Percentiles rank a stretch among this genome's conserved stretches.
These are phyloP conservation scores for Debaryomyces nepalensis DNA, from an alignment of 1,139 yeast species.

Conservation along the genomic window DNA sequence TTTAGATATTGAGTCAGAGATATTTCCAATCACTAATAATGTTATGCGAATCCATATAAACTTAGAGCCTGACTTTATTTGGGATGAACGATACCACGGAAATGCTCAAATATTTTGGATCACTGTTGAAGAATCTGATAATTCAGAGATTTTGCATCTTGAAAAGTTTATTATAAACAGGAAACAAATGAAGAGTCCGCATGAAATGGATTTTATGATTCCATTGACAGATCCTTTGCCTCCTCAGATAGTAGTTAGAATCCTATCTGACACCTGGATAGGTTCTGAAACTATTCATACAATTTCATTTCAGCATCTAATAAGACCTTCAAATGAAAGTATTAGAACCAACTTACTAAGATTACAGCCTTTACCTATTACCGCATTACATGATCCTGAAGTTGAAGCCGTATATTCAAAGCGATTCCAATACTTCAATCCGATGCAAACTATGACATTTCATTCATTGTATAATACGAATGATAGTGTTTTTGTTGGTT, in stretches of 20 bases:
- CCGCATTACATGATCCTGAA: constrained; percentile 72
- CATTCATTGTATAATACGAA: constrained; percentile 83
- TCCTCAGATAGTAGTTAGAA: constrained; percentile 79
- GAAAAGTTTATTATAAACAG: constrained; percentile 75
- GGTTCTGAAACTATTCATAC: constrained; percentile 81
- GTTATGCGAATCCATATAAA: constrained; percentile 81
- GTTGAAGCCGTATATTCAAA: constrained; percentile 69
- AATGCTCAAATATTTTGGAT: constrained; percentile 90
- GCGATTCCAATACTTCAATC: constrained; percentile 87
- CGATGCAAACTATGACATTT: constrained; percentile 98
- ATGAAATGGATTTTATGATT: constrained; percentile 88
- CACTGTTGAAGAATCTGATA: constrained; percentile 83
- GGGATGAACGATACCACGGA: constrained; percentile 87
- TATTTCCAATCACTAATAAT: constrained; percentile 87
- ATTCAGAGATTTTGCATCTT: constrained; percentile 74
- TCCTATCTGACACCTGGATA: constrained; percentile 85
- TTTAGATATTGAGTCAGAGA: constrained; percentile 72
- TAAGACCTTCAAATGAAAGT: constrained; percentile 87
- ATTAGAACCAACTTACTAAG: constrained; percentile 78
- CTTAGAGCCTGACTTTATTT: constrained; percentile 74
- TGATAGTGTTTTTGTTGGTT: constrained; percentile 87
- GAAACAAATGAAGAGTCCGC: constrained; percentile 58
- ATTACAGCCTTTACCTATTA: constrained; percentile 82
- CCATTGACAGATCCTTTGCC: constrained; percentile 90
- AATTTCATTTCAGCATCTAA: constrained; percentile 87